phyloP scores from a whole-genome alignment of 1,139 yeast species.

The Suhomyces coccinellae region DNA sequence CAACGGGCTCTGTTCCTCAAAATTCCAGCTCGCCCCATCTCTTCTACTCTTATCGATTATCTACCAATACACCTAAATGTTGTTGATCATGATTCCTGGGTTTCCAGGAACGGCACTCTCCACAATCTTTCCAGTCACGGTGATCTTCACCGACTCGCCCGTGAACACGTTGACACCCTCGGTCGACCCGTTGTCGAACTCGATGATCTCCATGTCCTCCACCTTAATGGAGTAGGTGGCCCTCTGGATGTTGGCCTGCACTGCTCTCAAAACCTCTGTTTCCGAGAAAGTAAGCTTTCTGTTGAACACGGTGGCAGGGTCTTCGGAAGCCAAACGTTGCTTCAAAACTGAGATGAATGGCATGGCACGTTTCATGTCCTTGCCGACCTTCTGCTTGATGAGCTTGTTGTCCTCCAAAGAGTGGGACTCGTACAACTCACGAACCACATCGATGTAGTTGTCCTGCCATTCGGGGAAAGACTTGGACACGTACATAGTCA shows the following conservation, averaged over 20 bases:
- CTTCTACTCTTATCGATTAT: background rate
- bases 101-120: constrained; percentile 90
- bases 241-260: constrained; percentile 55
- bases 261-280: constrained; percentile 61
- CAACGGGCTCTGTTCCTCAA: no score
- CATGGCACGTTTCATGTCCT: constrained; percentile 95
- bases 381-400: constrained; percentile 64
- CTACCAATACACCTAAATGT: constrained; percentile 32
- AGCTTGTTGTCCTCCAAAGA: constrained; percentile 60
- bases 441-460: constrained; percentile 77
- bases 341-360: constrained; percentile 88
- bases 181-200: constrained; percentile 62
- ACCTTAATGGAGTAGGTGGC: constrained; percentile 66
- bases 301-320: constrained; percentile 78
- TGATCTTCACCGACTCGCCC: constrained; percentile 68
- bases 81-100: constrained; percentile 81
- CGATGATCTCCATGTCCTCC: constrained; percentile 51
- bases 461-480: constrained; percentile 98
- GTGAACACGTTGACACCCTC: constrained; percentile 65
- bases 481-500: constrained; percentile 70
- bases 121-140: constrained; percentile 63
- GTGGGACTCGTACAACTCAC: constrained; percentile 69
- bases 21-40: no score
- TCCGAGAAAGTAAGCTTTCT: constrained; percentile 85
- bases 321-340: constrained; percentile 68